phyloP scores from a whole-genome alignment of 2,329 filamentous ascomycete species.

The Cyclaneusma minus region DNA sequence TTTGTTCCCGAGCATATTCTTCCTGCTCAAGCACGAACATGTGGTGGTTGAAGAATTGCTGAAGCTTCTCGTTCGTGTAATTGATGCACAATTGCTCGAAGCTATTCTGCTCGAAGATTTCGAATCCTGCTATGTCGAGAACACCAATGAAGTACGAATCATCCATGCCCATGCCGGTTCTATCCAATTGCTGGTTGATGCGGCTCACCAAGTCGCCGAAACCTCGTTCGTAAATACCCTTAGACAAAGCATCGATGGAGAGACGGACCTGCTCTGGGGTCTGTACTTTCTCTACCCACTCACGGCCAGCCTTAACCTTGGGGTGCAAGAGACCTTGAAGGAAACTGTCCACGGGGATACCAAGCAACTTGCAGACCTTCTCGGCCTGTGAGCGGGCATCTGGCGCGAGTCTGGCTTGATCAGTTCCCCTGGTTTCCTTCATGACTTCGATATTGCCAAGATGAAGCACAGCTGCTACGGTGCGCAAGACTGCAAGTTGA shows the following conservation, averaged over 20 bases:
- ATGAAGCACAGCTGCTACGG: constrained; percentile 82
- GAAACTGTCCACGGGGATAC: constrained; percentile 73
- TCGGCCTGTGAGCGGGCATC: constrained; percentile 62
- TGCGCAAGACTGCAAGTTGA: constrained; percentile 68
- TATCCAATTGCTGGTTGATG: constrained; percentile 84
- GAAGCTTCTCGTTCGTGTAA: constrained; percentile 97
- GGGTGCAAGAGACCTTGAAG: constrained; percentile 81
- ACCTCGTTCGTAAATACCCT: constrained; percentile 93
- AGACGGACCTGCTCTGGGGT: constrained; percentile 92
- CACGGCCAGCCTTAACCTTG: constrained; percentile 83
- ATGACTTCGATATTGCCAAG: constrained; percentile 81
- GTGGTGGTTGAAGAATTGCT: constrained; percentile 99
- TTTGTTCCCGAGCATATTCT: constrained; percentile 92
- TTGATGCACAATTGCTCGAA: constrained; percentile 99
- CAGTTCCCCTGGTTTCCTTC: constrained; percentile 79
- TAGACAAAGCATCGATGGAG: constrained; percentile 77
- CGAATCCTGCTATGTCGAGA: constrained; percentile 96
- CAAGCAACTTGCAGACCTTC: constrained; percentile 69
- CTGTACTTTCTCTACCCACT: constrained; percentile 98
- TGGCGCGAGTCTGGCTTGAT: constrained; percentile 71
- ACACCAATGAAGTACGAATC: constrained; percentile 95
- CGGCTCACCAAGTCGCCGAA: constrained; percentile 85
- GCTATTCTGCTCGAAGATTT: constrained; percentile 96
- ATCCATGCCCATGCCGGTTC: constrained; percentile 66
- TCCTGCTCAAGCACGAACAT: constrained; percentile 99